Conservation (phyloP, 2,329 filamentous ascomycete species). For the Whalleya microplaca region DNA sequence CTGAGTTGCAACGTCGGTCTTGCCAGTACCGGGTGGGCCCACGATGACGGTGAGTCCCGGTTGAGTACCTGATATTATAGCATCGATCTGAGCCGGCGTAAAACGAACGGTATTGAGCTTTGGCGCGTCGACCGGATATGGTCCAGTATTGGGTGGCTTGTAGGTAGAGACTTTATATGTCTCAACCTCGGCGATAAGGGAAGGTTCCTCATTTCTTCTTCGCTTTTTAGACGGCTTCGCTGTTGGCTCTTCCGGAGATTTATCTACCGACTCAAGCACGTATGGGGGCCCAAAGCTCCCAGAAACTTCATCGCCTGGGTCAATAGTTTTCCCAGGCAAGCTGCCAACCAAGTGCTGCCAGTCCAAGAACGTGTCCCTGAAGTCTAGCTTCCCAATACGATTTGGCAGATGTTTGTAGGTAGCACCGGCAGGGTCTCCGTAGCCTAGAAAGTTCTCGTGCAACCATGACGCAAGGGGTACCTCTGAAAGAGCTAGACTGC, state of each 20-base stretch:
- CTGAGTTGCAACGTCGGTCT: slow-evolving; percentile 98
- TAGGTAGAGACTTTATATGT: slow-evolving; percentile 86
- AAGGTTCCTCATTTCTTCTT: slow-evolving; percentile 74
- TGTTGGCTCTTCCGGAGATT: slow-evolving; percentile 52
- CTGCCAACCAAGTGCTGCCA: slow-evolving; percentile 94
- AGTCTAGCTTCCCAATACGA: slow-evolving; percentile 79
- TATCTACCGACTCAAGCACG: slow-evolving; percentile 70
- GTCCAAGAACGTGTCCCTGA: slow-evolving; percentile 90
- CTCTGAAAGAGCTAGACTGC: slow-evolving; percentile 80
- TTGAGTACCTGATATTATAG: slow-evolving; percentile 91
- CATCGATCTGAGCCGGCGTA: slow-evolving; percentile 87
- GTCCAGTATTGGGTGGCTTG: slow-evolving; percentile 83
- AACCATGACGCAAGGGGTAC: slow-evolving; percentile 88
- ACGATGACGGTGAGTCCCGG: slow-evolving; percentile 93
- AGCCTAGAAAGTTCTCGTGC: slow-evolving; percentile 96
- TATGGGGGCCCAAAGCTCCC: slow-evolving; percentile 87
- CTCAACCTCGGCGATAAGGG: slow-evolving; percentile 64
- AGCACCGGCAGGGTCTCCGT: slow-evolving; percentile 88
- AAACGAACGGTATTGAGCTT: slow-evolving; percentile 85
- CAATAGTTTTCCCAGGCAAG: slow-evolving; percentile 83
- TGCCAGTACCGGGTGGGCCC: slow-evolving; percentile 93
- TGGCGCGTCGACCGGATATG: slow-evolving; percentile 83
- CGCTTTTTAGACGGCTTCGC: slow-evolving; percentile 81
- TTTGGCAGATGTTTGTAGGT: slow-evolving; percentile 83
- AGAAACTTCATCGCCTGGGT: slow-evolving; percentile 72